Conservation (phyloP, 768 basidiomycete species). For the Phylloporus rhodoxanthus region DNA sequence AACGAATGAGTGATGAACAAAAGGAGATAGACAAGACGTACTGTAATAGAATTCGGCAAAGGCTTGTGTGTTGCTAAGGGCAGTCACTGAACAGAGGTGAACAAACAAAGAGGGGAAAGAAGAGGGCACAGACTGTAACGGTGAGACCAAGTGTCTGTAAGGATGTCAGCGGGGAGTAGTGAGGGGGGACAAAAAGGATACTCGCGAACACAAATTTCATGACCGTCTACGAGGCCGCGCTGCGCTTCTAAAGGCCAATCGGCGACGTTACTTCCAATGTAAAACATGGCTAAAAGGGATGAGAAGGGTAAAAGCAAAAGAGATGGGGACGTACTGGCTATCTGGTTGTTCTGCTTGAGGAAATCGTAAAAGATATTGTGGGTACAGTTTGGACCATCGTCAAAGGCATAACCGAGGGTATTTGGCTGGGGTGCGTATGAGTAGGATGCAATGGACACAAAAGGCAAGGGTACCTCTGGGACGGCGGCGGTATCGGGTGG, state of each 20-base stretch:
- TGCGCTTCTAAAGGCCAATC: constrained; percentile 53
- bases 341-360: constrained; percentile 47
- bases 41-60: constrained; percentile 80
- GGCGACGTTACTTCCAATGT: constrained; percentile 53
- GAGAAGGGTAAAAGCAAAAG: neutral
- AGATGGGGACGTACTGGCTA: constrained; percentile 36
- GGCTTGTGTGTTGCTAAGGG: constrained; percentile 54
- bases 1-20: neutral
- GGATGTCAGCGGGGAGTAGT: neutral
- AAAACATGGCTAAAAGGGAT: constrained; percentile 47
- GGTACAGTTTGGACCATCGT: constrained; percentile 61
- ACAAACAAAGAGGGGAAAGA: neutral
- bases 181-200: constrained; percentile 11
- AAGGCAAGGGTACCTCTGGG: constrained; percentile 38
- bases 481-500: constrained; percentile 39
- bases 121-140: constrained; percentile 39
- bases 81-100: constrained; percentile 40
- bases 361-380: constrained; percentile 60
- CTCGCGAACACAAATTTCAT: constrained; percentile 58
- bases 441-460: neutral
- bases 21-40: constrained; percentile 22
- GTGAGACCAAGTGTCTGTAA: constrained; percentile 30
- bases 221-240: constrained; percentile 48
- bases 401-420: constrained; percentile 56
- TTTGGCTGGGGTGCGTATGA: constrained; percentile 30